These are phyloP conservation scores for Lactarius sanguifluus DNA, from an alignment of 768 basidiomycete genomes.

Conservation along the genomic window DNA sequence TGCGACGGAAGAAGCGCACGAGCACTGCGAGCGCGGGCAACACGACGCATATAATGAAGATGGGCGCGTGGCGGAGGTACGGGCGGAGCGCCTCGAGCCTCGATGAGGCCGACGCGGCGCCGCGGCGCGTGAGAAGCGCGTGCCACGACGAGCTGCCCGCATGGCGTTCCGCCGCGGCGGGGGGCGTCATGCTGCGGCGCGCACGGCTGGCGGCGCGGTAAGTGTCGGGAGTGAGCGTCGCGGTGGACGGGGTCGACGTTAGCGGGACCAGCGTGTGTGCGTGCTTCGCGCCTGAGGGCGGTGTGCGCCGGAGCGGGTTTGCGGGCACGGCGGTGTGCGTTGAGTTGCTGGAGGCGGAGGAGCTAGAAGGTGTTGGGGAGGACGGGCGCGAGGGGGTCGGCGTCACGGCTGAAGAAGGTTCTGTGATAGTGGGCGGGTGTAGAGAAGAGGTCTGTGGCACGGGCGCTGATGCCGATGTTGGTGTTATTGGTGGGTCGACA, in stretches of 20 bases:
- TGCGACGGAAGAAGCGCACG: conserved; percentile 19
- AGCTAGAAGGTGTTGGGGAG: conserved; percentile 26
- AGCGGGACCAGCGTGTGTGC: conserved; percentile 8
- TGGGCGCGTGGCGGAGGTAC: conserved; percentile 17
- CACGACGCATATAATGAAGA: conserved; percentile 26
- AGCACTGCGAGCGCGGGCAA: conserved; percentile 24
- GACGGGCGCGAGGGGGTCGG: conserved; percentile 28
- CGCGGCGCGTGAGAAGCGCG: not conserved
- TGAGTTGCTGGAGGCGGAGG: conserved; percentile 27
- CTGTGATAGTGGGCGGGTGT: not conserved
- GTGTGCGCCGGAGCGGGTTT: conserved; percentile 17
- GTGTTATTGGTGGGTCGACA: not conserved
- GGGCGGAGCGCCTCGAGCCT: conserved; percentile 18
- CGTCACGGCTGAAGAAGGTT: conserved; percentile 17
- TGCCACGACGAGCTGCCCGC: not conserved
- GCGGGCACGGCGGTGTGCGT: conserved; percentile 29
- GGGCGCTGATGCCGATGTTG: not conserved
- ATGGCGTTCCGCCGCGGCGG: not conserved
- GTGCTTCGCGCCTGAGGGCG: not conserved
- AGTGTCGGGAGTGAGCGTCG: not conserved
- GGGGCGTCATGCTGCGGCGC: not conserved
- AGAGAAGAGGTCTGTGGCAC: not conserved
- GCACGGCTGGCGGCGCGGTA: conserved; percentile 3
- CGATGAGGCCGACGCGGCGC: not conserved
- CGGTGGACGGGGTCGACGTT: conserved; percentile 7